phyloP scores from a whole-genome alignment of 257 asterid species.

The Rehmannia glutinosa region DNA sequence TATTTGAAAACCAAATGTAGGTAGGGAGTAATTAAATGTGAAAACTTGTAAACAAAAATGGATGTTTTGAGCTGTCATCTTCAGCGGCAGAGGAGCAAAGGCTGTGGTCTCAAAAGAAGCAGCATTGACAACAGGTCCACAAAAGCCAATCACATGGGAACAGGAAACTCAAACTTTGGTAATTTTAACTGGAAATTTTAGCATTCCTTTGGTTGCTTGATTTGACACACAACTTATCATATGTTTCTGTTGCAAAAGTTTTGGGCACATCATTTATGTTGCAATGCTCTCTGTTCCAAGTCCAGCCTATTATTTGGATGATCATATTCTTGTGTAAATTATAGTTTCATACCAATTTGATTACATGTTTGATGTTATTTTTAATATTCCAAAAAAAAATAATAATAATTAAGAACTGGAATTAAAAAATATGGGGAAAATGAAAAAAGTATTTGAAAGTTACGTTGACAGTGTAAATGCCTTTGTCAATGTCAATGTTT shows the following conservation, averaged over 20 bases:
- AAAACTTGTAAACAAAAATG: constrained; percentile 1
- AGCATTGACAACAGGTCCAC: constrained; percentile 39
- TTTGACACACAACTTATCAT: constrained; percentile 36
- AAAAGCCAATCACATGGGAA: constrained; percentile 43
- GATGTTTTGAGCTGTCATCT: constrained; percentile 17
- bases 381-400: too few relatives aligned
- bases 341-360: too few relatives aligned
- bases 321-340: too few relatives aligned
- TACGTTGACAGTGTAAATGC: too few relatives aligned
- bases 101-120: constrained; percentile 34
- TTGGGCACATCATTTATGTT: constrained; percentile 18
- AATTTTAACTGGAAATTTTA: constrained; percentile 7
- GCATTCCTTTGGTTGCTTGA: constrained; percentile 21
- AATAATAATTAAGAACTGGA: too few relatives aligned
- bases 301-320: too few relatives aligned
- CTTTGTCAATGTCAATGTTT: too few relatives aligned
- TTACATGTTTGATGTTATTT: too few relatives aligned
- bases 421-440: too few relatives aligned
- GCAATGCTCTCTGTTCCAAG: too few relatives aligned
- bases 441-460: too few relatives aligned
- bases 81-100: constrained; percentile 24
- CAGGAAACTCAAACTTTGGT: constrained; percentile 11
- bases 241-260: constrained; percentile 18
- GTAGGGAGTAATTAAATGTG: neutral
- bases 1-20: neutral